A percentile compares a stretch with the other conserved stretches of the same genome.
Conservation (phyloP, 2,329 filamentous ascomycete genomes). For the Hypoxylon sp. region DNA sequence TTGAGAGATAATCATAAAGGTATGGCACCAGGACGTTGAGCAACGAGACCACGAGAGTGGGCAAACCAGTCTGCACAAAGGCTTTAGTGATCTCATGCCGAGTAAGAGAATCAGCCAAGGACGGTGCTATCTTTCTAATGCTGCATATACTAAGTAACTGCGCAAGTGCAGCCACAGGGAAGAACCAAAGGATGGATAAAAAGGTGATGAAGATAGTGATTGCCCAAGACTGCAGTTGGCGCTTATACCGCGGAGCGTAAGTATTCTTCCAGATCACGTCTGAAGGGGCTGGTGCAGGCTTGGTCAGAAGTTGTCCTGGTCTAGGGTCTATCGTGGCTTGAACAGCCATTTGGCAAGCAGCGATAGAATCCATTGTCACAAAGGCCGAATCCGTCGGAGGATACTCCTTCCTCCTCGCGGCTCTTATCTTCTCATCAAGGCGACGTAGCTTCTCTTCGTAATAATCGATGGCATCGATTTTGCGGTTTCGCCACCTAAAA, state of each 20-base stretch:
- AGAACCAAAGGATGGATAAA: conserved; percentile 89
- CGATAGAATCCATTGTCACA: conserved; percentile 97
- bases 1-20: conserved; percentile 92
- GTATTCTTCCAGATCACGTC: conserved; percentile 98
- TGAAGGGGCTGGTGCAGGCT: conserved; percentile 86
- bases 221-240: conserved; percentile 84
- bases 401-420: conserved; percentile 81
- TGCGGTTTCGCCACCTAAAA: conserved; percentile 77
- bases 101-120: conserved; percentile 76
- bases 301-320: conserved; percentile 87
- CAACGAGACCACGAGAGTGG: conserved; percentile 86
- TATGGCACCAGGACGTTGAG: conserved; percentile 93
- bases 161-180: conserved; percentile 84
- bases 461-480: conserved; percentile 92
- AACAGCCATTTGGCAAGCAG: conserved; percentile 93
- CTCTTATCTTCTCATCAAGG: conserved; percentile 80
- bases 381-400: conserved; percentile 87
- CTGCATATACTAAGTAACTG: conserved; percentile 85
- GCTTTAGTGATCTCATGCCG: conserved; percentile 79
- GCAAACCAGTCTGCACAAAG: conserved; percentile 88
- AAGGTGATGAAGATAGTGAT: conserved; percentile 87
- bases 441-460: conserved; percentile 87
- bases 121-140: conserved; percentile 79
- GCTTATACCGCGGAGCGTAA: conserved; percentile 80
- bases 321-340: conserved; percentile 94